Evolutionary conservation across 2,329 filamentous ascomycete species (phyloP).

Genomic region (Dactylellina leptospora): DNA sequence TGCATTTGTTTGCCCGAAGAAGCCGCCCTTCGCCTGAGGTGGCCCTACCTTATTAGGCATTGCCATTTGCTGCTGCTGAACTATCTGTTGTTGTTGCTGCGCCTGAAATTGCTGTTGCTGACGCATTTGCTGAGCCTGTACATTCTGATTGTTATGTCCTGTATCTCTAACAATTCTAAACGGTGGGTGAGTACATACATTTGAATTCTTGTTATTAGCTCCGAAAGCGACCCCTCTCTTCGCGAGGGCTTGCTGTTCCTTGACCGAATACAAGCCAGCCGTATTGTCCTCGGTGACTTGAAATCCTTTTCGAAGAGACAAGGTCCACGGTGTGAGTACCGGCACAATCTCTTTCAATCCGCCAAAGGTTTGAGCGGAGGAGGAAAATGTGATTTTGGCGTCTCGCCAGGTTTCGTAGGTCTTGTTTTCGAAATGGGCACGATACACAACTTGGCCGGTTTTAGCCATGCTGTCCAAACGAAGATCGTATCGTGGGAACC

Average conservation of each 20-base stretch:
- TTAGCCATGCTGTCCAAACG: constrained; percentile 62
- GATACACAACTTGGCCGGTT: constrained; percentile 66
- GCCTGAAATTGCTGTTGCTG: not conserved
- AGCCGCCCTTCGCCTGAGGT: not conserved
- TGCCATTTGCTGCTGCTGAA: constrained; percentile 34
- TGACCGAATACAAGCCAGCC: constrained; percentile 43
- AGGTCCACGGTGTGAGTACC: constrained; percentile 67
- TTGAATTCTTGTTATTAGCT: constrained; percentile 11
- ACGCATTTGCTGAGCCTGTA: too few relatives aligned
- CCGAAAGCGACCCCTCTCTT: constrained; percentile 25
- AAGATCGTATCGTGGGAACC: constrained; percentile 71
- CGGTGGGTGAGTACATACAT: too few relatives aligned
- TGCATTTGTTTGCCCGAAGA: not conserved
- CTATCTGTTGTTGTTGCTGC: constrained; percentile 35
- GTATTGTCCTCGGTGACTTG: constrained; percentile 19
- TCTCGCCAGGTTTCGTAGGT: constrained; percentile 72
- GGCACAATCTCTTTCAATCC: constrained; percentile 68
- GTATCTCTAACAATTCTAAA: too few relatives aligned
- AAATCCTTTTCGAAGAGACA: constrained; percentile 63
- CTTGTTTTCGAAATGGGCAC: constrained; percentile 70
- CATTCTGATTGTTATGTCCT: too few relatives aligned
- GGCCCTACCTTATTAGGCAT: too few relatives aligned
- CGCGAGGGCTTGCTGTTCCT: constrained; percentile 39
- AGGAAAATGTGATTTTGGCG: constrained; percentile 70
- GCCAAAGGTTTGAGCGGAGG: constrained; percentile 69